Evolutionary conservation across 2,329 filamentous ascomycete species (phyloP).

Genomic region (Neospermospora avenae): DNA sequence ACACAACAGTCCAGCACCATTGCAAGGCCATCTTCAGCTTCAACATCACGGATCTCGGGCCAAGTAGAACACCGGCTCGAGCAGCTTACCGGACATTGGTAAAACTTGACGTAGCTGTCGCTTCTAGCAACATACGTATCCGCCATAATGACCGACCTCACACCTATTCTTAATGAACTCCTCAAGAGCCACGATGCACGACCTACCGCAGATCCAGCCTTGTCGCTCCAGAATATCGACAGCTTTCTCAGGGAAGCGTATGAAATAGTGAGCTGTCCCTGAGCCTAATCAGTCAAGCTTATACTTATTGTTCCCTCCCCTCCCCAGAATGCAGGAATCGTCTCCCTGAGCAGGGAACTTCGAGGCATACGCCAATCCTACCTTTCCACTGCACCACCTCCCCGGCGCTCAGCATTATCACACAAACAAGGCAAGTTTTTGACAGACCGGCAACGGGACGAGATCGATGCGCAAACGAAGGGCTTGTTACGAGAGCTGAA

Average conservation of each 20-base stretch:
- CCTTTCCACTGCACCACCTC: conserved; percentile 73
- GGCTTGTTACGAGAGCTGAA: conserved; percentile 82
- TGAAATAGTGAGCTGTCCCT: conserved; percentile 66
- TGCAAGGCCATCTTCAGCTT: neutral
- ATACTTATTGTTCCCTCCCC: neutral
- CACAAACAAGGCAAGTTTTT: conserved; percentile 41
- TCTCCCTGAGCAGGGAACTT: conserved; percentile 75
- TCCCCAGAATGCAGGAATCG: conserved; percentile 75
- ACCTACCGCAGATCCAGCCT: conserved; percentile 38
- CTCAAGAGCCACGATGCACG: conserved; percentile 57
- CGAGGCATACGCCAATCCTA: conserved; percentile 84
- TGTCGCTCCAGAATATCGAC: conserved; percentile 57
- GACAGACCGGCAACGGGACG: conserved; percentile 77
- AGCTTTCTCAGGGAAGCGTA: conserved; percentile 93
- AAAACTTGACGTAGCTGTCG: neutral
- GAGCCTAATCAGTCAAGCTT: no score
- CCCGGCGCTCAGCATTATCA: conserved; percentile 39
- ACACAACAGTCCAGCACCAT: neutral
- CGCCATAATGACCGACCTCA: conserved; percentile 56
- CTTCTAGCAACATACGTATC: neutral
- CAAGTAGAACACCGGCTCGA: neutral
- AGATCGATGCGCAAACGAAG: conserved; percentile 85
- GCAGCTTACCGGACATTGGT: no score
- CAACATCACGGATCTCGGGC: neutral
- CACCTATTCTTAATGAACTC: conserved; percentile 64